Conservation (phyloP, 2,329 filamentous ascomycete genomes). For the Sphaceloma murrayae region DNA sequence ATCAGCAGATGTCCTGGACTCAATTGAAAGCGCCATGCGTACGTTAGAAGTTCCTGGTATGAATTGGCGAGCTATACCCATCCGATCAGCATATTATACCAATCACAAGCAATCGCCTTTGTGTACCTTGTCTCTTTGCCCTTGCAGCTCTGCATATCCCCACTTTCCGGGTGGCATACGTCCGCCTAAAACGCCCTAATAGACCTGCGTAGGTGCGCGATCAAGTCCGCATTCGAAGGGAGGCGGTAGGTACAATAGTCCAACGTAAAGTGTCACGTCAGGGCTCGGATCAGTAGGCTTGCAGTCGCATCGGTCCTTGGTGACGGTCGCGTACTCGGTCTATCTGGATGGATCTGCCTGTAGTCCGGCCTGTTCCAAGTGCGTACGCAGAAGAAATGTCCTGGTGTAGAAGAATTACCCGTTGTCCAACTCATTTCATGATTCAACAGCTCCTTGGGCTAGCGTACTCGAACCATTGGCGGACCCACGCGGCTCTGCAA, state of each 20-base stretch:
- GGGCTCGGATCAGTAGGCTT: no score
- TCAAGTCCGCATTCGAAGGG: background rate
- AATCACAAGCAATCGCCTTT: background rate
- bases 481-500: constrained; percentile 10
- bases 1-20: constrained; percentile 17
- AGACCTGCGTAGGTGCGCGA: background rate
- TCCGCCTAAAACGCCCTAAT: constrained; percentile 1
- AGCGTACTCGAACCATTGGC: no score
- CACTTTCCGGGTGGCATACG: constrained; percentile 28
- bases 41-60: constrained; percentile 94
- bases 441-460: constrained; percentile 11
- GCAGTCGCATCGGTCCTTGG: no score
- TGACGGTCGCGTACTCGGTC: no score
- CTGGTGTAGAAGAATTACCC: no score
- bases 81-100: constrained; percentile 15
- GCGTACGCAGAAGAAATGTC: no score
- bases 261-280: no score
- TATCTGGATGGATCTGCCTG: no score
- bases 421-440: constrained; percentile 15
- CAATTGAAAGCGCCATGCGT: constrained; percentile 35
- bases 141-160: constrained; percentile 29
- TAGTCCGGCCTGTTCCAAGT: no score
- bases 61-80: constrained; percentile 74
- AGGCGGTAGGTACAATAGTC: background rate
- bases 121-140: constrained; percentile 29